Evolutionary conservation across 2,329 filamentous ascomycete species (phyloP).

Genomic region (Fusarium annulatum): DNA sequence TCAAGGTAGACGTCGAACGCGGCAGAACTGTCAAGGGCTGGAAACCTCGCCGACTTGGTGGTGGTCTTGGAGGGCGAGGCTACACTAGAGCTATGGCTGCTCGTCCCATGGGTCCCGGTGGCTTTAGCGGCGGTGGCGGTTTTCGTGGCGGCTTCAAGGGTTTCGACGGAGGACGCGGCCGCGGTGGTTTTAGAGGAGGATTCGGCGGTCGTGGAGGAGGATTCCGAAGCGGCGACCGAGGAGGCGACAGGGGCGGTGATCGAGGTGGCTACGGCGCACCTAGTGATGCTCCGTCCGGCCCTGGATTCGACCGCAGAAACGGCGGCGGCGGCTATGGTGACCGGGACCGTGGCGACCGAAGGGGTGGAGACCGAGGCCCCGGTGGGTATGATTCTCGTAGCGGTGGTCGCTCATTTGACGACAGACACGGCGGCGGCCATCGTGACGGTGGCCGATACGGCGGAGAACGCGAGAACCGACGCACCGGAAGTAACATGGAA

Average conservation of each 20-base stretch:
- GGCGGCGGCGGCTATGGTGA: slow-evolving; percentile 56
- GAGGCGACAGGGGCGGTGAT: slow-evolving; percentile 35
- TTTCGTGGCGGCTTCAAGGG: slow-evolving; percentile 60
- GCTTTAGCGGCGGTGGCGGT: slow-evolving; percentile 67
- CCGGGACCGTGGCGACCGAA: slow-evolving; percentile 51
- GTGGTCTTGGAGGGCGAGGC: slow-evolving; percentile 89
- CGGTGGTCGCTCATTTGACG: slow-evolving; percentile 70
- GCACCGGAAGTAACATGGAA: slow-evolving; percentile 84
- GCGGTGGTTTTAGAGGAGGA: slow-evolving; percentile 61
- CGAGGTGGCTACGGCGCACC: slow-evolving; percentile 65
- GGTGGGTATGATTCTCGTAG: slow-evolving; percentile 68
- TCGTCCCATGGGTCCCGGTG: slow-evolving; percentile 74
- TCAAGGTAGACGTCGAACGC: slow-evolving; percentile 95
- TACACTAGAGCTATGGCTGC: slow-evolving; percentile 86
- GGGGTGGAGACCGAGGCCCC: slow-evolving; percentile 60
- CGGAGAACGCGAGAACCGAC: slow-evolving; percentile 60
- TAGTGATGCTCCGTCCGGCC: slow-evolving; percentile 70
- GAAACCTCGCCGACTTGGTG: slow-evolving; percentile 91
- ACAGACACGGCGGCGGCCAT: slow-evolving; percentile 63
- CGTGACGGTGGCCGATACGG: slow-evolving; percentile 54
- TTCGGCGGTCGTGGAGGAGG: slow-evolving; percentile 68
- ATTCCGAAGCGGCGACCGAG: slow-evolving; percentile 57
- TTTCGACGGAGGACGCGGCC: slow-evolving; percentile 57
- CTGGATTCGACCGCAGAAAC: slow-evolving; percentile 61
- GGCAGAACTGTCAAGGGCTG: slow-evolving; percentile 94